Evolutionary conservation across 768 basidiomycete genomes (phyloP), one percentile per base, ranked within the genome.

Genomic region (Holtermannia corniformis): DNA sequence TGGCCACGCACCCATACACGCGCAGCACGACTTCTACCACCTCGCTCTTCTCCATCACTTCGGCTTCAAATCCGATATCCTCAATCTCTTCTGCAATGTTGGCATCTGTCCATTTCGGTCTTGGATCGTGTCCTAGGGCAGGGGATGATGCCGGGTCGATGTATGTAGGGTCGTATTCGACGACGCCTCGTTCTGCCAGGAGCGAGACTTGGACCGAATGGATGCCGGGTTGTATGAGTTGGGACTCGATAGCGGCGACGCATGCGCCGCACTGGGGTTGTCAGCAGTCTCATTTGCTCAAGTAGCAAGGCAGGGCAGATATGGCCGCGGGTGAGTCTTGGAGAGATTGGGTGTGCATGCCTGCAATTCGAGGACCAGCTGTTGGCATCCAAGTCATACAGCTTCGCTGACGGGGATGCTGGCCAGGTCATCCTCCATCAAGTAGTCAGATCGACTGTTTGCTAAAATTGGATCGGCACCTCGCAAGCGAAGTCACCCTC

Each of bases 131-230:
- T 26, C 70, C 58, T 52, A 57, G 46, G 20, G 28, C 37, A 37
- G 32, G 32, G 7, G 32, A 37, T 7, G 32, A 7, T 7, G 7
- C 32, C 7, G 32, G 32, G 47, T 65, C 46, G 26, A 61, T 47
- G 45, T 75, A 65, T 0, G 75, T 65, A 1, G 87, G 81, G 62
- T 97, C 90, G 63, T 85, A 99, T 69, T 93, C 90, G 58, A 99
- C 76, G 44, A 88, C 79, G 3, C 84, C 93, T 13, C 93, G 83
- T 72, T 99, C 93, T 12, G 95, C 89, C 22, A 99, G 79, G n/a
- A 99, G 79, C 21, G 92, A 92, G n/a, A 99, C 91, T 67, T 90
- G 89, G 56, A 95, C 75, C 11, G 84, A 86, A 56, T 82, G 74
- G 47, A 99, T 91, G n/a, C 95, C 95, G n/a, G 81, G 75, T 70